A percentile compares a stretch with the other conserved stretches of the same genome.
These are phyloP conservation scores for Plasmopara viticola DNA, from an alignment of 352 stramenopile genomes.

Conservation along the genomic window DNA sequence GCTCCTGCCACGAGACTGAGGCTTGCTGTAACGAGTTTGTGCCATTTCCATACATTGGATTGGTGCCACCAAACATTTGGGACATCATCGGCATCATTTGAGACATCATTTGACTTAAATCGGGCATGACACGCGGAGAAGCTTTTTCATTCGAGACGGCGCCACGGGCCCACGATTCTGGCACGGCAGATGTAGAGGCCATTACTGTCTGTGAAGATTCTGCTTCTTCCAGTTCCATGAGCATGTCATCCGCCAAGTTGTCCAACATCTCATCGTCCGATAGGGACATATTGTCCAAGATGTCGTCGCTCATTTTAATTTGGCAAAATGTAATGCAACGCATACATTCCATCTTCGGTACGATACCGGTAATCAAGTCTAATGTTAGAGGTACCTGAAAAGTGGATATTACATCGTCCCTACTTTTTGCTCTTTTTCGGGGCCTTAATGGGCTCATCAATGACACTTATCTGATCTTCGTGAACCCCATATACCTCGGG, in stretches of 20 bases:
- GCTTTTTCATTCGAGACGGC: slow-evolving; percentile 6
- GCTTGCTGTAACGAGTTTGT: slow-evolving; percentile 11
- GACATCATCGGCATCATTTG: slow-evolving; percentile 79
- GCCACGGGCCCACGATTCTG: slow-evolving; percentile 25
- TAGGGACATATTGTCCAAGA: slow-evolving; percentile 77
- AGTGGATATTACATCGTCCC: neutral
- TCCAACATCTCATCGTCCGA: slow-evolving; percentile 85
- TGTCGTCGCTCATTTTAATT: slow-evolving; percentile 53
- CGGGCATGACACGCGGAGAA: slow-evolving; percentile 32
- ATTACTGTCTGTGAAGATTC: slow-evolving; percentile 1
- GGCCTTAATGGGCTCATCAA: slow-evolving; percentile 59
- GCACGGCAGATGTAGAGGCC: slow-evolving; percentile 17
- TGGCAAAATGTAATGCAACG: slow-evolving; percentile 2
- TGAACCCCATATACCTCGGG: slow-evolving; percentile 72
- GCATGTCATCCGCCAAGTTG: slow-evolving; percentile 73
- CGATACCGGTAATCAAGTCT: neutral
- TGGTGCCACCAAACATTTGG: slow-evolving; percentile 59
- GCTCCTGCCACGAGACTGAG: slow-evolving; percentile 56
- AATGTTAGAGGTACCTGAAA: neutral
- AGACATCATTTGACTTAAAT: slow-evolving; percentile 77
- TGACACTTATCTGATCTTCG: slow-evolving; percentile 65
- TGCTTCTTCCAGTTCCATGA: slow-evolving; percentile 55
- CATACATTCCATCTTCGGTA: neutral
- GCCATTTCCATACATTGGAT: slow-evolving; percentile 16
- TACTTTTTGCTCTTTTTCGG: slow-evolving; percentile 43